These are phyloP conservation scores for Uronychia binucleata DNA, from an alignment of 73 alveolate genomes.

Conservation along the genomic window DNA sequence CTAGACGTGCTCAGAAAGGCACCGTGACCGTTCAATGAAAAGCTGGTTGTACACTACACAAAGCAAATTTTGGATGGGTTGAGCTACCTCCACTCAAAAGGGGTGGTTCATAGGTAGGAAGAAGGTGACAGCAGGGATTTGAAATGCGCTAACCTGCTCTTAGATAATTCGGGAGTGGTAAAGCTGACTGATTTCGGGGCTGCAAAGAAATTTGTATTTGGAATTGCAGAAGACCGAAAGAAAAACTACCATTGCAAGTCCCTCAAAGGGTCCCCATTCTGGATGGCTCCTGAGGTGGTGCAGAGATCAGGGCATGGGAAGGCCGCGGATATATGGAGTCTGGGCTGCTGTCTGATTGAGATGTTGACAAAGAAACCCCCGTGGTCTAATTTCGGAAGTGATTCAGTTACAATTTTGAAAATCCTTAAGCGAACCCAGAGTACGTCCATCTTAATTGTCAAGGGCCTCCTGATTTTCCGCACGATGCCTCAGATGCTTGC, in stretches of 20 bases:
- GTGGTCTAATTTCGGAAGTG: conserved; percentile 63
- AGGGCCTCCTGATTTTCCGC: conserved; percentile 13
- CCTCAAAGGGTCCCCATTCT: conserved; percentile 62
- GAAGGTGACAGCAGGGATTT: too few species aligned
- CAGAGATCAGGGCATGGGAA: conserved; percentile 67
- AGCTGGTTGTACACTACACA: conserved; percentile 57
- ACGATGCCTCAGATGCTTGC: not conserved
- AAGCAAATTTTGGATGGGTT: conserved; percentile 79
- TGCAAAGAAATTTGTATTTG: conserved; percentile 49
- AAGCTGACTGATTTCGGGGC: conserved; percentile 87
- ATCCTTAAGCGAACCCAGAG: too few species aligned
- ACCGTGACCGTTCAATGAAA: conserved; percentile 63
- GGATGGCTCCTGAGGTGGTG: conserved; percentile 90
- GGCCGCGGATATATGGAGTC: conserved; percentile 86
- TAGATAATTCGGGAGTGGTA: conserved; percentile 67
- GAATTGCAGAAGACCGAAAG: not conserved
- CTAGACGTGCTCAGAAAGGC: conserved; percentile 43
- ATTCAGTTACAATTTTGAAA: conserved; percentile 35
- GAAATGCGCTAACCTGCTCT: conserved; percentile 86
- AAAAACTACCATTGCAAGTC: conserved; percentile 2
- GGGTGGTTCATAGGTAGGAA: conserved; percentile 75
- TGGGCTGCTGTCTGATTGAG: conserved; percentile 79
- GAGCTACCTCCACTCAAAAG: conserved; percentile 73
- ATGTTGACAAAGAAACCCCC: conserved; percentile 91
- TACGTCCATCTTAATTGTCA: too few species aligned